Evolutionary conservation across 306 rosid genomes (phyloP).

Genomic region (Vachellia collinsii): DNA sequence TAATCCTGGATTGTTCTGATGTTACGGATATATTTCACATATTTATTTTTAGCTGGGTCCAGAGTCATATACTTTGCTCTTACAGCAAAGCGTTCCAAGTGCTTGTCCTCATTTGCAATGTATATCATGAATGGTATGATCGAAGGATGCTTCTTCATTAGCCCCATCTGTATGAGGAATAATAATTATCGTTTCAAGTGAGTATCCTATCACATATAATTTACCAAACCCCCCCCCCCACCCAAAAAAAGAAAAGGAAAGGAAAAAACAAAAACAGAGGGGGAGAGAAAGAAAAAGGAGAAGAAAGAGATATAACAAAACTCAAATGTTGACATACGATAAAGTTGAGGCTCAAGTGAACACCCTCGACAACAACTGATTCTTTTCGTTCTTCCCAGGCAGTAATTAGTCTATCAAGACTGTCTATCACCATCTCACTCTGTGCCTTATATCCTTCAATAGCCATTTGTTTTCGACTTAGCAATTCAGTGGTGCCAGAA

Average conservation of each 20-base stretch:
- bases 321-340: slow-evolving; percentile 51
- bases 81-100: slow-evolving; percentile 85
- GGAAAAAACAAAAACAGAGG: not conserved
- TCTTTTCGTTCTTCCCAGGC: slow-evolving; percentile 87
- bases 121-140: slow-evolving; percentile 85
- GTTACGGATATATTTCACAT: slow-evolving; percentile 79
- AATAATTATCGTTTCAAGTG: not conserved
- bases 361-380: slow-evolving; percentile 88
- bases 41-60: slow-evolving; percentile 84
- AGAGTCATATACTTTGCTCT: slow-evolving; percentile 88
- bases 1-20: slow-evolving; percentile 87
- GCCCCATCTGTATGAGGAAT: slow-evolving; percentile 67
- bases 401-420: slow-evolving; percentile 86
- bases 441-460: slow-evolving; percentile 85
- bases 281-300: not conserved
- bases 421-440: slow-evolving; percentile 93
- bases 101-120: slow-evolving; percentile 84
- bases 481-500: slow-evolving; percentile 49
- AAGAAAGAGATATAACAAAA: not conserved
- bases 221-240: no score
- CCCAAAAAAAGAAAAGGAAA: no score
- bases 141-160: slow-evolving; percentile 89
- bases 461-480: slow-evolving; percentile 78
- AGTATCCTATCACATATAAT: not conserved
- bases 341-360: slow-evolving; percentile 87